Conservation (phyloP, 139 green algal genomes). For the Tetradesmus obliquus region DNA sequence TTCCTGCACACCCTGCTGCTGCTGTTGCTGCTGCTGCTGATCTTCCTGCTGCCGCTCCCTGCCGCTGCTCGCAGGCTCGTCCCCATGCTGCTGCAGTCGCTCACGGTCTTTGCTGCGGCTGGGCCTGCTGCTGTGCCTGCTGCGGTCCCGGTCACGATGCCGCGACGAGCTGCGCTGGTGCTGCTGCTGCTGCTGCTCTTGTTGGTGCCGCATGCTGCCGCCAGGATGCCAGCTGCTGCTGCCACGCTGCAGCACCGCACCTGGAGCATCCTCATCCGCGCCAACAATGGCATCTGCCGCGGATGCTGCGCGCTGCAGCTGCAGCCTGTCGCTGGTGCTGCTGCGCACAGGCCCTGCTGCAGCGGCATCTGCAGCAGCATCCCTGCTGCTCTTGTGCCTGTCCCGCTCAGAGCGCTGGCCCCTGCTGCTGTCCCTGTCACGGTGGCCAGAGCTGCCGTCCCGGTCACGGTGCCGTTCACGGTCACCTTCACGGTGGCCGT, state of each 20-base stretch:
- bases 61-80: not conserved
- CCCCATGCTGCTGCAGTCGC: not conserved
- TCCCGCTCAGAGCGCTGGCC: not conserved
- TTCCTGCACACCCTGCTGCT: not conserved
- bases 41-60: not conserved
- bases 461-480: not conserved
- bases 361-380: not conserved
- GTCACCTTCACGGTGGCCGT: not conserved
- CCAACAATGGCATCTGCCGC: constrained; percentile 10
- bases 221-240: constrained; percentile 16
- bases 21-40: constrained; percentile 4
- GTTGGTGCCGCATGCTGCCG: not conserved
- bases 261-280: not conserved
- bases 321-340: constrained; percentile 9
- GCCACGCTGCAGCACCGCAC: not conserved
- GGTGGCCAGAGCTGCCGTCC: not conserved
- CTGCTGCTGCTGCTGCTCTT: not conserved
- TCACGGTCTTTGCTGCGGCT: constrained; percentile 12
- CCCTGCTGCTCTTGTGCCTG: not conserved
- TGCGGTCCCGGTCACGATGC: not conserved
- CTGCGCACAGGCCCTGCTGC: not conserved
- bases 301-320: not conserved
- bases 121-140: not conserved
- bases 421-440: not conserved
- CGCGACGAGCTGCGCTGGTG: not conserved